Conservation (phyloP, 257 asterid species). For the Primulina eburnea region DNA sequence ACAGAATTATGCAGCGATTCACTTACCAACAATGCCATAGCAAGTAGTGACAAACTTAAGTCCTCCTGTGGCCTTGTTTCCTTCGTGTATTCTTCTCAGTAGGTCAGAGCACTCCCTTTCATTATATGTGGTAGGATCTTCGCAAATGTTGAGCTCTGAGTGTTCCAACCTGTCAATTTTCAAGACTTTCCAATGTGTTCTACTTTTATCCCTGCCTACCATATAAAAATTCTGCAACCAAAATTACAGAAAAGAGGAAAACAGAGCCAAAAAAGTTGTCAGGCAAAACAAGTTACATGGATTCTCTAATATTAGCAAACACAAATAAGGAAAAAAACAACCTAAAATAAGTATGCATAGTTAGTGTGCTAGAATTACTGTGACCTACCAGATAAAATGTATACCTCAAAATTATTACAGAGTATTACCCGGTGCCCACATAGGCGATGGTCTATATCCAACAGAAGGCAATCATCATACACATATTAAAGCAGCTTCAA, state of each 20-base stretch:
- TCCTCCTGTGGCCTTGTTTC: constrained; percentile 66
- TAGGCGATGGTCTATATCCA: not conserved
- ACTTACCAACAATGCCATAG: constrained; percentile 77
- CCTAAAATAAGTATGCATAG: not conserved
- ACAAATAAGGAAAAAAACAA: not conserved
- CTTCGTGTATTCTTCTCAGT: constrained; percentile 65
- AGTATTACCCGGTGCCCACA: not conserved
- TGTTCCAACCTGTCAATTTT: constrained; percentile 66
- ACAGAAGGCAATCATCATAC: constrained; percentile 12
- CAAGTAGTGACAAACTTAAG: constrained; percentile 66
- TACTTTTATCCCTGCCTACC: constrained; percentile 70
- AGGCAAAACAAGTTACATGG: not conserved
- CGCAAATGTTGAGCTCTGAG: constrained; percentile 53
- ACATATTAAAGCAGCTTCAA: constrained; percentile 6
- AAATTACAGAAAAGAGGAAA: constrained; percentile 13
- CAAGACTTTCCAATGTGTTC: constrained; percentile 58
- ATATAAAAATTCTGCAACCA: constrained; percentile 59
- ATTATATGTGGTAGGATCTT: constrained; percentile 58
- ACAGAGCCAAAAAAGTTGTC: constrained; percentile 13
- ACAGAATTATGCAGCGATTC: constrained; percentile 9
- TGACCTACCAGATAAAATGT: not conserved
- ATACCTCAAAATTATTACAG: not conserved
- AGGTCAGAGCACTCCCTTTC: constrained; percentile 68
- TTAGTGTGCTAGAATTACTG: not conserved
- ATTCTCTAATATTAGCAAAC: not conserved